A percentile compares a stretch with the other conserved stretches of the same genome.
Evolutionary conservation across 768 basidiomycete species (phyloP).

Genomic region (Brasilioporus rufonigricans): DNA sequence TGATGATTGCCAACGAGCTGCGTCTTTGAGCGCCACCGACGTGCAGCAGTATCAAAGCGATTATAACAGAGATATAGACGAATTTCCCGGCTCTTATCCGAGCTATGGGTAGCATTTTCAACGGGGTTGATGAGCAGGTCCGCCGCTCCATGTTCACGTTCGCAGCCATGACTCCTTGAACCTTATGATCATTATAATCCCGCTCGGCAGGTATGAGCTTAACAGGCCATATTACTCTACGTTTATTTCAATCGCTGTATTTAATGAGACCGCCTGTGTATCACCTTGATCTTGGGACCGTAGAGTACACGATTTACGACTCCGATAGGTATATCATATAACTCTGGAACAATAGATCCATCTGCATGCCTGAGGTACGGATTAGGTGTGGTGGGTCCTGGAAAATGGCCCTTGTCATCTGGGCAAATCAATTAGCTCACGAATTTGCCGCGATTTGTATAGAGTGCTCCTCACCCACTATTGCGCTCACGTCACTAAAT

Average conservation of each 20-base stretch:
- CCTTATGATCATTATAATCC: constrained; percentile 15
- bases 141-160: background rate
- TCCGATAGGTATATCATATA: constrained; percentile 82
- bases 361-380: constrained; percentile 52
- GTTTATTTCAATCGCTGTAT: constrained; percentile 15
- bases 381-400: constrained; percentile 32
- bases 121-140: background rate
- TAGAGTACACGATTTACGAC: constrained; percentile 77
- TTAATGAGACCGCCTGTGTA: constrained; percentile 15
- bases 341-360: constrained; percentile 51
- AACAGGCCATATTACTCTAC: constrained; percentile 4
- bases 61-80: constrained; percentile 9
- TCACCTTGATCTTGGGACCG: constrained; percentile 22
- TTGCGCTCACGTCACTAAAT: constrained; percentile 63
- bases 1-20: constrained; percentile 35
- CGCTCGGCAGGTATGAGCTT: background rate
- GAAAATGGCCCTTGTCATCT: constrained; percentile 62
- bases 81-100: constrained; percentile 15
- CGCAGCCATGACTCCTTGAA: constrained; percentile 13
- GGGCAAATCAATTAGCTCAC: constrained; percentile 13
- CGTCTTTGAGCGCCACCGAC: constrained; percentile 29
- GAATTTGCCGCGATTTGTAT: constrained; percentile 7
- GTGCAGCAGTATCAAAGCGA: constrained; percentile 33
- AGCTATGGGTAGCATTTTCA: background rate
- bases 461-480: constrained; percentile 51